Evolutionary conservation across 163 green algal species (phyloP).

Genomic region (Scenedesmus sp.): DNA sequence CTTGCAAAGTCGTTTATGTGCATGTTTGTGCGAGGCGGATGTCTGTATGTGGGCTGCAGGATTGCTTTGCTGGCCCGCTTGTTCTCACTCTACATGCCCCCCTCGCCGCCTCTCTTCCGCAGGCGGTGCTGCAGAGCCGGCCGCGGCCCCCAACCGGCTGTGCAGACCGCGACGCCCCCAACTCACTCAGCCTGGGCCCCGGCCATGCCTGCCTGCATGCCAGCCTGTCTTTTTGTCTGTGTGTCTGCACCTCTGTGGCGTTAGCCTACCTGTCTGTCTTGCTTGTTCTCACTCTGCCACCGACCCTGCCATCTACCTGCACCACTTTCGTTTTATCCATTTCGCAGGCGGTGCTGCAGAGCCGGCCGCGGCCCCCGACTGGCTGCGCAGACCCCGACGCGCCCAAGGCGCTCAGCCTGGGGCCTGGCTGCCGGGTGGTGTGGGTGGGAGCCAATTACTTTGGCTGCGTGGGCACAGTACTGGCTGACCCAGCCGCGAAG

Average conservation of each 20-base stretch:
- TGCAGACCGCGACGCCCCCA: constrained; percentile 25
- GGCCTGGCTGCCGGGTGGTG: constrained; percentile 61
- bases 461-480: constrained; percentile 80
- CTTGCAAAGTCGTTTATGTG: too few relatives aligned
- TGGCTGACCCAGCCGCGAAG: constrained; percentile 61
- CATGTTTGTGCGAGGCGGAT: too few relatives aligned
- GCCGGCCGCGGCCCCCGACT: constrained; percentile 18
- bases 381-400: constrained; percentile 39
- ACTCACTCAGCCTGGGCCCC: background rate
- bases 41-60: too few relatives aligned
- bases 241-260: background rate
- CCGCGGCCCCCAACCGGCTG: constrained; percentile 14
- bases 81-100: background rate
- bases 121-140: constrained; percentile 62
- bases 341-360: constrained; percentile 63
- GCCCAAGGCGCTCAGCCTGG: background rate
- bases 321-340: background rate
- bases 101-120: background rate
- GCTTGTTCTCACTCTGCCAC: background rate
- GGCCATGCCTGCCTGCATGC: background rate
- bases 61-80: background rate
- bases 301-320: background rate
- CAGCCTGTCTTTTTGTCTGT: too few relatives aligned
- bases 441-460: constrained; percentile 82
- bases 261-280: background rate